Percentiles rank a stretch among this genome's conserved stretches.
Evolutionary conservation across 257 asterid species (phyloP).

Genomic region (Leptodermis oblonga): DNA sequence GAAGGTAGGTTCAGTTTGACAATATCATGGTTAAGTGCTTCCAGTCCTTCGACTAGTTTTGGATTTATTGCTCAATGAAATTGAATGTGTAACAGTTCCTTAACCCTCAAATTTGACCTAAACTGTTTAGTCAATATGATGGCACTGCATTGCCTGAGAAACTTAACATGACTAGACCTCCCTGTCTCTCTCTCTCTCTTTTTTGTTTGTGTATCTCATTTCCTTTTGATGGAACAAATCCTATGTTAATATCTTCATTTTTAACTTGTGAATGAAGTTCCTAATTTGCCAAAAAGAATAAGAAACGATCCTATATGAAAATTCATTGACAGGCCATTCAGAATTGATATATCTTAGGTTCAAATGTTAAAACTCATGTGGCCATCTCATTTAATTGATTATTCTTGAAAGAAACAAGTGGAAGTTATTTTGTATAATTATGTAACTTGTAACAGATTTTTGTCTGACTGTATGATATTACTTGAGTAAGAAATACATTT

Average conservation of each 20-base stretch:
- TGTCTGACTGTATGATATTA: not conserved
- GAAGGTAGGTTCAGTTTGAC: slow-evolving; percentile 50
- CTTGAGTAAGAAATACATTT: not conserved
- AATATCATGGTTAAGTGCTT: slow-evolving; percentile 14
- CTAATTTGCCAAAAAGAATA: not conserved
- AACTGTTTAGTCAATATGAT: not conserved
- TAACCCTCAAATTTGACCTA: not conserved
- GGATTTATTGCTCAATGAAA: not conserved
- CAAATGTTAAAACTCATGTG: not conserved
- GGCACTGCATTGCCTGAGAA: not conserved
- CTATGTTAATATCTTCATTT: not conserved
- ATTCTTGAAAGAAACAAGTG: not conserved
- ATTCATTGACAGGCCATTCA: not conserved
- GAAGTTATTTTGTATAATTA: not conserved
- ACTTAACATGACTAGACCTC: not conserved
- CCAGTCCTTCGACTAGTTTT: not conserved
- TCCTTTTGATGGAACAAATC: not conserved
- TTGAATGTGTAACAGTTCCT: not conserved
- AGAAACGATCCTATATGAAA: not conserved
- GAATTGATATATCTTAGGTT: not conserved
- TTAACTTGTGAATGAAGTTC: not conserved
- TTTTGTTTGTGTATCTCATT: not conserved
- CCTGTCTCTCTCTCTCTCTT: not conserved
- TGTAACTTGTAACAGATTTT: not conserved
- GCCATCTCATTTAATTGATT: not conserved